A percentile compares a stretch with the other conserved stretches of the same genome.
phyloP scores from a whole-genome alignment of 345 rosid genomes.

The Syzygium grande region DNA sequence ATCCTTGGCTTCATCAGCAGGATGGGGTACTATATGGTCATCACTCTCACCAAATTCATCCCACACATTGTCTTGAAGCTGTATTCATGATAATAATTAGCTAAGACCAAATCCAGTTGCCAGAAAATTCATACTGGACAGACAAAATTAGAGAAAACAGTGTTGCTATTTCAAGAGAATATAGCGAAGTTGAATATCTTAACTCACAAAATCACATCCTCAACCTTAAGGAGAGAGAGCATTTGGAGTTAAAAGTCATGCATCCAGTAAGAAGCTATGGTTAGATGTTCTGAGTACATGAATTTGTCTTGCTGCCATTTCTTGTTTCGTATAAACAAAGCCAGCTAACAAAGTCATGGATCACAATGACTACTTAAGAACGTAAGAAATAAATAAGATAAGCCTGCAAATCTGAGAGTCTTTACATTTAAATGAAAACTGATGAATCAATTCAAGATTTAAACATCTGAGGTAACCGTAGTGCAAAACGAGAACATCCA shows the following conservation, averaged over 20 bases:
- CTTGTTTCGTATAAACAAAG: background rate
- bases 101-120: background rate
- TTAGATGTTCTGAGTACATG: background rate
- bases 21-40: constrained; percentile 74
- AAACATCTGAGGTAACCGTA: background rate
- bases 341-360: background rate
- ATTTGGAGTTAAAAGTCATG: background rate
- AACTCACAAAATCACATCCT: background rate
- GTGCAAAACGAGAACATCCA: background rate
- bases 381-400: background rate
- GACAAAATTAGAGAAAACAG: background rate
- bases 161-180: background rate
- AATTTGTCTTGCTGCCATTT: background rate
- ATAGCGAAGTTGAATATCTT: background rate
- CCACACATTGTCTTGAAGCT: constrained; percentile 54
- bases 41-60: constrained; percentile 43
- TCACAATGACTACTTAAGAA: background rate
- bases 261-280: background rate
- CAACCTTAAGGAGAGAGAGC: background rate
- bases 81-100: constrained; percentile 5
- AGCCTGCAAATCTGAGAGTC: background rate
- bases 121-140: background rate
- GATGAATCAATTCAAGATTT: background rate
- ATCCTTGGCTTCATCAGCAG: constrained; percentile 20
- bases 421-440: background rate